These are phyloP conservation scores for Cicer judaicum DNA, from an alignment of 306 rosid species.

Conservation along the genomic window DNA sequence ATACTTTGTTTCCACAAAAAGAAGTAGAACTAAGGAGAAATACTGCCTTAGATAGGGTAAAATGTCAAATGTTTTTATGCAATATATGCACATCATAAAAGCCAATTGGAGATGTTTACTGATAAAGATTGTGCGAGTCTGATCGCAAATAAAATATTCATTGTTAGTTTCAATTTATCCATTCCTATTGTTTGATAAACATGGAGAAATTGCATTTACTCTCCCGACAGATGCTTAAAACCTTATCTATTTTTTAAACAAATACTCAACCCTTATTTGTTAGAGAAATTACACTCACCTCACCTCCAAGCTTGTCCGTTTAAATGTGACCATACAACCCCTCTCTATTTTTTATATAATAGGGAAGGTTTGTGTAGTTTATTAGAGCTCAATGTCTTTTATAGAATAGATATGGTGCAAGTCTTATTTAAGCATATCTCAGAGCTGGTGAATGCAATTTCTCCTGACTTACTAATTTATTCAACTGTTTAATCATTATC, in stretches of 20 bases:
- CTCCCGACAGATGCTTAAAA: neutral
- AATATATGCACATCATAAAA: constrained; percentile 8
- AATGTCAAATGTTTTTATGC: neutral
- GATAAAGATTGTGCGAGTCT: neutral
- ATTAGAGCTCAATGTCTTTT: too few relatives aligned
- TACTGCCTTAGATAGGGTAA: neutral
- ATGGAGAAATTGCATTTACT: neutral
- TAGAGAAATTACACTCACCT: neutral
- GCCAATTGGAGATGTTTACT: neutral
- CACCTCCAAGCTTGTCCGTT: neutral
- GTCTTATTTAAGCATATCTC: neutral
- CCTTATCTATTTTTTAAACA: neutral
- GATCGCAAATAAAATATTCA: neutral
- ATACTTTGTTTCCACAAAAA: neutral
- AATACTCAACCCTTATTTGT: neutral
- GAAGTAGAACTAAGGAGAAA: neutral
- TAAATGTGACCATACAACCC: neutral
- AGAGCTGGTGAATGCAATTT: neutral
- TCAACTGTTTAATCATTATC: constrained; percentile 10
- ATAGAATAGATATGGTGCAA: neutral
- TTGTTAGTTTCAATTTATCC: constrained; percentile 12
- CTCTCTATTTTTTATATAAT: too few relatives aligned
- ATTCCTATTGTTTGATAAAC: constrained; percentile 25
- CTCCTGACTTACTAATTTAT: constrained; percentile 10
- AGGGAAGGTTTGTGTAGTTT: too few relatives aligned